Evolutionary conservation across 2,329 filamentous ascomycete species (phyloP).

Genomic region (Colletotrichum tofieldiae): DNA sequence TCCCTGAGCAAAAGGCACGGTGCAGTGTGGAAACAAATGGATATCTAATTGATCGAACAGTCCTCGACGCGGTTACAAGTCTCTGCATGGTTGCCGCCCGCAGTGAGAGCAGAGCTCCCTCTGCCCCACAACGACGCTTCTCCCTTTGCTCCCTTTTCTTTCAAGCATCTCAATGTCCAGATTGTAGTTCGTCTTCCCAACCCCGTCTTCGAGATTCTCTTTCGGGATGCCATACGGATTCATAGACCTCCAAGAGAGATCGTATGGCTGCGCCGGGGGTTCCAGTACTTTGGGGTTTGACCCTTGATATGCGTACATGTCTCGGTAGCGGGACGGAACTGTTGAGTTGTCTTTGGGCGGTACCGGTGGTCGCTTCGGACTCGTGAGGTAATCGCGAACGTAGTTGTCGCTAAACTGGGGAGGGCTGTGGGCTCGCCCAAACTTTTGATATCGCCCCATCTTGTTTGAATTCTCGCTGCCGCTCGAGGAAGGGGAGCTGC

Average conservation of each 20-base stretch:
- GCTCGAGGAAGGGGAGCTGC: slow-evolving; percentile 14
- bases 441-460: slow-evolving; percentile 19
- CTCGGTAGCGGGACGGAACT: not conserved
- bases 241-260: slow-evolving; percentile 31
- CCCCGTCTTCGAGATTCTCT: not conserved
- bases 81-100: slow-evolving; percentile 14
- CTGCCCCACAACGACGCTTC: slow-evolving; percentile 17
- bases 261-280: slow-evolving; percentile 20
- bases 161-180: slow-evolving; percentile 36
- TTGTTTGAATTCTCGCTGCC: slow-evolving; percentile 17
- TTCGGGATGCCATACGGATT: slow-evolving; percentile 32
- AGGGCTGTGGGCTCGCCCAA: slow-evolving; percentile 17
- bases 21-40: not conserved
- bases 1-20: too few species aligned
- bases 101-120: slow-evolving; percentile 18
- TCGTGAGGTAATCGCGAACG: slow-evolving; percentile 20
- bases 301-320: slow-evolving; percentile 22
- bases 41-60: not conserved
- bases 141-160: slow-evolving; percentile 20
- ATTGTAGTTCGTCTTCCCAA: slow-evolving; percentile 34
- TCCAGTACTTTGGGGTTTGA: slow-evolving; percentile 12
- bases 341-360: not conserved
- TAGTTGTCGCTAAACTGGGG: slow-evolving; percentile 40
- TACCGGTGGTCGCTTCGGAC: not conserved
- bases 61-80: not conserved